Evolutionary conservation across 441 rosid genomes (phyloP), one percentile per base, ranked within the genome.

Genomic region (Eruca vesicaria): DNA sequence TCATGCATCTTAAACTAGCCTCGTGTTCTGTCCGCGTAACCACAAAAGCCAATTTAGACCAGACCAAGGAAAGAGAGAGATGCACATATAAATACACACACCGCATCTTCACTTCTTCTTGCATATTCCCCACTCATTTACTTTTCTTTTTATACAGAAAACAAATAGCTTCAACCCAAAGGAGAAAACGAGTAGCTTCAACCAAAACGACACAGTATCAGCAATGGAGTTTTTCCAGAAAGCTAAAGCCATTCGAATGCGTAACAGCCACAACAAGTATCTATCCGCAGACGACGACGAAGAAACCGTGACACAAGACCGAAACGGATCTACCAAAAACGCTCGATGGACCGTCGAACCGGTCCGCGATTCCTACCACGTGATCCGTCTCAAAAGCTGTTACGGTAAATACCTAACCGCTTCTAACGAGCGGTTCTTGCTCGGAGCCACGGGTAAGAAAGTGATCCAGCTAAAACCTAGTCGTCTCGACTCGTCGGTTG

Each of bases 361-460:
- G 69, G 88, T 89, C 2, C 85, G 81, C 55, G 86, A 75, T 33
- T 80, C 87, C 1, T 59, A 41, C 20, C 76, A 78, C 69, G 71
- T 89, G 8, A 60, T 89, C 68, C 89, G 94, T 56, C 88, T 89
- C 14, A 86, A 81, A 69, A 84, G 88, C 82, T 78, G 84, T 67
- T 76, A 86, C 77, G 86, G 84, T 26, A 87, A 76, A 36, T 94
- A 94, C 84, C 83, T 92, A 26, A 87, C 98, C 53, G 96, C 95
- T 53, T 86, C 97, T 31, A 87, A 92, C 82, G 94, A 90, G 35
- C 90, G 93, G 45, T 92, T 89, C 78, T 83, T 94, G 26, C 80
- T 92, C 0, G 98, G 98, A 12, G 87, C 90, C 83, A 90, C 97
- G 10, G 97, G 97, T 32, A 90, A 87, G 36, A 94, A 90, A 78